Conservation (phyloP, 257 asterid genomes). For the Mentha longifolia region DNA sequence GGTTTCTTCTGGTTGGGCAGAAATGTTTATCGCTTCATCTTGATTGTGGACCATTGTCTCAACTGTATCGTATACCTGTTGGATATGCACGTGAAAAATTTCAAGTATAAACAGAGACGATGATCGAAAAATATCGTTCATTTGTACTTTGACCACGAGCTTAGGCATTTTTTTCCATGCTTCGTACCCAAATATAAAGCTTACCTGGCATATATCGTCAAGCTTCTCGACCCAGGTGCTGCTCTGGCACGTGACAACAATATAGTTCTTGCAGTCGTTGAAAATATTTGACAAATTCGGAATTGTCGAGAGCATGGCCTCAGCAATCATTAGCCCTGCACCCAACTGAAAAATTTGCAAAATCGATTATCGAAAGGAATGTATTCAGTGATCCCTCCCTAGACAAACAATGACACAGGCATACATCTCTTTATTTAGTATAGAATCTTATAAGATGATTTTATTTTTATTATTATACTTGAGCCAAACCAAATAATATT, state of each 20-base stretch:
- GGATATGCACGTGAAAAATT: background rate
- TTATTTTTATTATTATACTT: background rate
- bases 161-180: background rate
- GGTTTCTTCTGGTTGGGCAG: slow-evolving; percentile 67
- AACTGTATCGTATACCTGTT: slow-evolving; percentile 87
- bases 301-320: slow-evolving; percentile 66
- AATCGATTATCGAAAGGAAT: slow-evolving; percentile 25
- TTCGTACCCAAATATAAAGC: background rate
- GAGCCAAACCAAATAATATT: slow-evolving; percentile 1
- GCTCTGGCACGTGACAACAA: slow-evolving; percentile 66
- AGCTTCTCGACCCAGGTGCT: slow-evolving; percentile 72
- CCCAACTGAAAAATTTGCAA: slow-evolving; percentile 69
- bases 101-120: background rate
- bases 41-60: slow-evolving; percentile 79
- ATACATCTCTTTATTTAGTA: background rate
- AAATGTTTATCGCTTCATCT: slow-evolving; percentile 56
- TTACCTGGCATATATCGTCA: slow-evolving; percentile 92
- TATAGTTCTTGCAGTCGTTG: slow-evolving; percentile 77
- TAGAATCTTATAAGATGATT: background rate
- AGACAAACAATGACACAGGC: slow-evolving; percentile 14
- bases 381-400: background rate
- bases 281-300: slow-evolving; percentile 61
- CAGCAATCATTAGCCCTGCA: slow-evolving; percentile 79
- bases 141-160: background rate
- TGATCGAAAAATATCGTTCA: background rate